Conservation (phyloP, 192 early-diverging fungal species). For the Podila horticola region DNA sequence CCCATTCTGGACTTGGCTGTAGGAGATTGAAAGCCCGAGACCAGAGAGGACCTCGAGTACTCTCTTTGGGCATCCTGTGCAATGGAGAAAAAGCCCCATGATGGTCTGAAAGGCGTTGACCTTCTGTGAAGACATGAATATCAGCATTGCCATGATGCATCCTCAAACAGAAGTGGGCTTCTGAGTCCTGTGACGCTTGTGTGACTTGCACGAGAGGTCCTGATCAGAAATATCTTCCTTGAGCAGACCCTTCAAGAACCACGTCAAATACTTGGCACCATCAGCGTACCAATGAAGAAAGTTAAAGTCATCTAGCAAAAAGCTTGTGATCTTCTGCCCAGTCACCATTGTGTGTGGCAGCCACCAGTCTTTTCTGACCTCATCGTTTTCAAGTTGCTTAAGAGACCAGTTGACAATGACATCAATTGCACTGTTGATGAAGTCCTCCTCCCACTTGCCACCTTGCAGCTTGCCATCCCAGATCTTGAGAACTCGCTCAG, state of each 20-base stretch:
- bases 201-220: not conserved
- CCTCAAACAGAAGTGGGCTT: constrained; percentile 19
- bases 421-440: constrained; percentile 24
- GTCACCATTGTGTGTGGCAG: constrained; percentile 15
- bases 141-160: constrained; percentile 17
- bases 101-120: constrained; percentile 21
- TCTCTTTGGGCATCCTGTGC: constrained; percentile 15
- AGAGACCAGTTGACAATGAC: constrained; percentile 12
- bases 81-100: constrained; percentile 22
- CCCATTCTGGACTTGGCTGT: constrained; percentile 7
- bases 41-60: constrained; percentile 8
- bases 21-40: constrained; percentile 18
- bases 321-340: constrained; percentile 10
- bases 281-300: constrained; percentile 15
- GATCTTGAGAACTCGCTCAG: constrained; percentile 26
- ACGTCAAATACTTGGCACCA: constrained; percentile 5
- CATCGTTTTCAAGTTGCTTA: constrained; percentile 10
- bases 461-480: constrained; percentile 13
- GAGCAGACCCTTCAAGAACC: constrained; percentile 17
- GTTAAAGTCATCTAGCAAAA: not conserved
- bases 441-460: constrained; percentile 11
- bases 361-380: constrained; percentile 18
- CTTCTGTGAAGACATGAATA: constrained; percentile 16
- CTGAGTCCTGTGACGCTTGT: constrained; percentile 1
- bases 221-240: constrained; percentile 13